Conservation (phyloP, 441 rosid species). For the Jatropha multifida region DNA sequence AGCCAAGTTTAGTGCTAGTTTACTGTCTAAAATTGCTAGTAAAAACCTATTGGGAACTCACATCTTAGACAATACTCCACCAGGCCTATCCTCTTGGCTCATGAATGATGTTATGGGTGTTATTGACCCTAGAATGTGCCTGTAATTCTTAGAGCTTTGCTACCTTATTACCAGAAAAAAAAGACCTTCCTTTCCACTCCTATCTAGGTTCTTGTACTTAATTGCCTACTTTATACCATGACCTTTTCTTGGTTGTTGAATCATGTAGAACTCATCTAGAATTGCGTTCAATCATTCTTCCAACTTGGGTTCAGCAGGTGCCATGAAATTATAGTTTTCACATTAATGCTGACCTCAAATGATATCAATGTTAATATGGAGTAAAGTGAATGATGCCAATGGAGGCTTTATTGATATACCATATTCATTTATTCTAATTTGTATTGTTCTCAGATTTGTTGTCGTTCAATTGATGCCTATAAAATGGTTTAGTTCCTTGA, state of each 20-base stretch:
- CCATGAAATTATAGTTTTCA: neutral
- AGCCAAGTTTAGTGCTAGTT: no score
- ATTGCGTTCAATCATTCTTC: neutral
- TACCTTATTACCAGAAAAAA: no score
- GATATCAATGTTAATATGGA: neutral
- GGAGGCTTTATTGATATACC: neutral
- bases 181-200: neutral
- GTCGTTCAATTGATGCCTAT: neutral
- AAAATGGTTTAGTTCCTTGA: slow-evolving; percentile 1
- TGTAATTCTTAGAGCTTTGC: no score
- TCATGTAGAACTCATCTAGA: neutral
- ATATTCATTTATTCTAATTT: neutral
- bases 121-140: no score
- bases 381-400: neutral
- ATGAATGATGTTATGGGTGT: no score
- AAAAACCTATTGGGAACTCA: no score
- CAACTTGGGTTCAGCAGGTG: neutral
- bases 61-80: no score
- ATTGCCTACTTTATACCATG: neutral
- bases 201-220: neutral
- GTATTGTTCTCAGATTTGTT: neutral
- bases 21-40: no score
- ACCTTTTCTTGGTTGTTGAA: neutral
- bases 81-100: no score
- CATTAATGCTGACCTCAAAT: neutral